Percentiles rank a stretch among this genome's conserved stretches.
Evolutionary conservation across 352 stramenopile genomes (phyloP).

Genomic region (Phytopythium ostracodes): DNA sequence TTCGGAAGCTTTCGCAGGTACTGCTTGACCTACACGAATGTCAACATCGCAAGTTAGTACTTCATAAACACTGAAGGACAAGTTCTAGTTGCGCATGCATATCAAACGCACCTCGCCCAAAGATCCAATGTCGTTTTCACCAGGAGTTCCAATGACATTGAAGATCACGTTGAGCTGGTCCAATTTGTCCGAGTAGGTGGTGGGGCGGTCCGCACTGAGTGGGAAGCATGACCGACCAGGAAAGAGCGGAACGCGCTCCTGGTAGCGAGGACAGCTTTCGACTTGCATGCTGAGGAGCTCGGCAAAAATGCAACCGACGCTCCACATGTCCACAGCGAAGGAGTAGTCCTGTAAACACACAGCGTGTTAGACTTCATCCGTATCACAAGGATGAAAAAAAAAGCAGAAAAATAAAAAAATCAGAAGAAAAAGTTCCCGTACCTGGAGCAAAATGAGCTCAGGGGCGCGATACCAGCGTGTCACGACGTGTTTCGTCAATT

Average conservation of each 20-base stretch:
- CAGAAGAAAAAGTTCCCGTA: not conserved
- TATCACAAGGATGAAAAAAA: not conserved
- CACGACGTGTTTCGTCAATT: constrained; percentile 98
- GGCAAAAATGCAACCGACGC: constrained; percentile 94
- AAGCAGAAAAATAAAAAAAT: too few species aligned
- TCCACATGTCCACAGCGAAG: constrained; percentile 99
- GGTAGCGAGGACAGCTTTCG: constrained; percentile 80
- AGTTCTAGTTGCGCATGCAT: not conserved
- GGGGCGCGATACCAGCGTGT: constrained; percentile 97
- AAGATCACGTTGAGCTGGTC: constrained; percentile 96
- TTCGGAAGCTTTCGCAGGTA: constrained; percentile 84
- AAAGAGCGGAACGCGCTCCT: constrained; percentile 82
- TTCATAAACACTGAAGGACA: not conserved
- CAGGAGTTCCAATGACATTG: constrained; percentile 93
- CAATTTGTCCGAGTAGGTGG: constrained; percentile 84
- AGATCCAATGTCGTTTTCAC: constrained; percentile 84
- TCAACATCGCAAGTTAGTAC: not conserved
- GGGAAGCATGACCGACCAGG: constrained; percentile 84
- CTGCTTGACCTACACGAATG: constrained; percentile 52
- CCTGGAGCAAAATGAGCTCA: constrained; percentile 93
- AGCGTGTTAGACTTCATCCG: not conserved
- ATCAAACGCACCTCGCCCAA: constrained; percentile 39
- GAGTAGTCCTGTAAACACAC: constrained; percentile 85
- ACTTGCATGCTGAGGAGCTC: constrained; percentile 88
- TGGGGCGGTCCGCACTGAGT: constrained; percentile 75